These are phyloP conservation scores for Eucalyptus decipiens DNA, from an alignment of 345 rosid species.

Conservation along the genomic window DNA sequence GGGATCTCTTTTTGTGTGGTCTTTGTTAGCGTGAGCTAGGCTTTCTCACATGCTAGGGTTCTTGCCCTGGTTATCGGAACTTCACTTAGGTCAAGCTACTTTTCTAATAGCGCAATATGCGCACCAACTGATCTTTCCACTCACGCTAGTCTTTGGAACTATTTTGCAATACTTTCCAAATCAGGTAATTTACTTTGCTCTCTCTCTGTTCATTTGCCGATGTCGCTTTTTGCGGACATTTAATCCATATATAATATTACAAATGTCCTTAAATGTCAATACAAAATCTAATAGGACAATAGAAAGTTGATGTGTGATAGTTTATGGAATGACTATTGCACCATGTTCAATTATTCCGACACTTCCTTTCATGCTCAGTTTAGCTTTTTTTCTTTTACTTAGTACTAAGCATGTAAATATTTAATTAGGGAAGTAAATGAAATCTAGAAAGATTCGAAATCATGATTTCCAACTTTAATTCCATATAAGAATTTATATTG, in stretches of 20 bases:
- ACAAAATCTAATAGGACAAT: background rate
- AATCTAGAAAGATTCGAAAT: too few relatives aligned
- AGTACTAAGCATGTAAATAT: too few relatives aligned
- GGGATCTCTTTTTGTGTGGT: background rate
- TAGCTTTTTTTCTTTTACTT: too few relatives aligned
- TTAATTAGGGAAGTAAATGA: too few relatives aligned
- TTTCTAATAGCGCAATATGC: background rate
- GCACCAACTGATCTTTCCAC: background rate
- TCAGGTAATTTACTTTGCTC: background rate
- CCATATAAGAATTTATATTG: accelerated
- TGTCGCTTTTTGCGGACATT: background rate
- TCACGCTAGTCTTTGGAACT: background rate
- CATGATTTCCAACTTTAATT: too few relatives aligned
- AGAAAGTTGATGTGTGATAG: background rate
- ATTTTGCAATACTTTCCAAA: background rate
- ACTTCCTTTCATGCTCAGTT: too few relatives aligned
- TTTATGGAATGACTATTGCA: too few relatives aligned
- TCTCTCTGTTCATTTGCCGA: background rate
- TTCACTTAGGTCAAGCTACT: background rate
- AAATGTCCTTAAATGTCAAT: background rate
- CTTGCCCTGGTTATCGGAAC: background rate
- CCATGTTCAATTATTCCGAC: too few relatives aligned
- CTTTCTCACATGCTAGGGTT: background rate
- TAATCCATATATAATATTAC: background rate
- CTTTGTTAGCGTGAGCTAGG: background rate